Percentiles rank a stretch among this genome's conserved stretches.
Evolutionary conservation across 2,329 filamentous ascomycete species (phyloP).

Genomic region (Fonsecaea monophora): DNA sequence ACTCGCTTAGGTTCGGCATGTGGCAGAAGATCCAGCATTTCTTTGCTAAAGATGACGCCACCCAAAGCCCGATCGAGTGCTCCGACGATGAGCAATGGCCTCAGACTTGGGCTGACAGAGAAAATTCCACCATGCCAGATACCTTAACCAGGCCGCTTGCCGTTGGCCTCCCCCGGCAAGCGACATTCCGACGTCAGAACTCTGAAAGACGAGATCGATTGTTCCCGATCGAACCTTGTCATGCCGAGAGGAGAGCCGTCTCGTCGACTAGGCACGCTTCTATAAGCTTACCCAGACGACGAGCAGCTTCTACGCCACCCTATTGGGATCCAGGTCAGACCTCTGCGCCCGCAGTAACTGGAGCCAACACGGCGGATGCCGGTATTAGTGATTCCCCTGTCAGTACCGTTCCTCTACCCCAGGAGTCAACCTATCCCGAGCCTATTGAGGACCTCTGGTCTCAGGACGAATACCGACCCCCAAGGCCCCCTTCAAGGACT

Average conservation of each 20-base stretch:
- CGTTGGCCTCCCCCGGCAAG: constrained; percentile 75
- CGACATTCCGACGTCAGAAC: constrained; percentile 82
- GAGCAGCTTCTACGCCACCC: constrained; percentile 53
- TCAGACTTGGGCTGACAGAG: constrained; percentile 22
- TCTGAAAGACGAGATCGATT: constrained; percentile 80
- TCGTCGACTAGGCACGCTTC: constrained; percentile 59
- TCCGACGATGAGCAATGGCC: constrained; percentile 33
- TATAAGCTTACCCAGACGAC: constrained; percentile 46
- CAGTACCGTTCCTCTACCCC: constrained; percentile 4
- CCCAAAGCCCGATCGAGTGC: constrained; percentile 31
- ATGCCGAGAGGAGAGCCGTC: constrained; percentile 72
- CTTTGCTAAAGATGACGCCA: constrained; percentile 35
- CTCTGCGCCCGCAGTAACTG: constrained; percentile 44
- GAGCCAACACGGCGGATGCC: constrained; percentile 40
- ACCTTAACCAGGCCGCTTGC: constrained; percentile 60
- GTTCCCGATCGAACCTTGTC: constrained; percentile 67
- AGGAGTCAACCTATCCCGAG: constrained; percentile 38
- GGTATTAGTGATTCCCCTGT: constrained; percentile 13
- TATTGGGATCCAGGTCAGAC: constrained; percentile 47
- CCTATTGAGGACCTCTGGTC: constrained; percentile 30
- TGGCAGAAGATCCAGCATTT: constrained; percentile 51
- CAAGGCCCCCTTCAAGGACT: constrained; percentile 56
- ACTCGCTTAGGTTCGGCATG: constrained; percentile 50
- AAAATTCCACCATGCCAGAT: constrained; percentile 25
- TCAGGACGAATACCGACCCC: constrained; percentile 40